Conservation (phyloP, 2,329 filamentous ascomycete species). For the Penicillium brevicompactum region DNA sequence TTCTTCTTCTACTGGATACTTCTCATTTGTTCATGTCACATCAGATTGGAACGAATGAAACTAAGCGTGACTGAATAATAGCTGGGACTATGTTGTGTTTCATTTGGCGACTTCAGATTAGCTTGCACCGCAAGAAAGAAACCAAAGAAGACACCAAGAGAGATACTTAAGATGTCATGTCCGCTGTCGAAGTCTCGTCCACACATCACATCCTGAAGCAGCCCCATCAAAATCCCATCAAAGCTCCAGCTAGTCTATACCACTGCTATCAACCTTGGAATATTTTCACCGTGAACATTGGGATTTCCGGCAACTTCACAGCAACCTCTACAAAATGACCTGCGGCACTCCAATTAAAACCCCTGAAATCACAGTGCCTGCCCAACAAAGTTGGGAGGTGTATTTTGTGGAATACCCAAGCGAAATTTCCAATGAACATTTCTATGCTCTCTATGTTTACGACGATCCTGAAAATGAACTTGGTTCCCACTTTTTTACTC, state of each 20-base stretch:
- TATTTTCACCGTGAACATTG: too few relatives aligned
- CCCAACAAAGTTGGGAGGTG: background rate
- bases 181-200: background rate
- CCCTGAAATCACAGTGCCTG: background rate
- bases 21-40: too few relatives aligned
- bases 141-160: background rate
- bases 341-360: too few relatives aligned
- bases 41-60: too few relatives aligned
- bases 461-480: background rate
- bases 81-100: background rate
- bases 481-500: background rate
- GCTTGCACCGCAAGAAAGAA: background rate
- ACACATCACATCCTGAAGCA: background rate
- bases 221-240: background rate
- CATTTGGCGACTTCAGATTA: background rate
- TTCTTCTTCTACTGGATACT: too few relatives aligned
- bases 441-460: background rate
- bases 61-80: background rate
- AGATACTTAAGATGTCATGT: background rate
- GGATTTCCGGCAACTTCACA: too few relatives aligned
- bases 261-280: background rate
- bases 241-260: background rate
- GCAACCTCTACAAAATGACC: too few relatives aligned
- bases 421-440: background rate
- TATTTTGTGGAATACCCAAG: background rate